phyloP scores from a whole-genome alignment of 164 flowering plant genomes.

The Litsea cubeba region DNA sequence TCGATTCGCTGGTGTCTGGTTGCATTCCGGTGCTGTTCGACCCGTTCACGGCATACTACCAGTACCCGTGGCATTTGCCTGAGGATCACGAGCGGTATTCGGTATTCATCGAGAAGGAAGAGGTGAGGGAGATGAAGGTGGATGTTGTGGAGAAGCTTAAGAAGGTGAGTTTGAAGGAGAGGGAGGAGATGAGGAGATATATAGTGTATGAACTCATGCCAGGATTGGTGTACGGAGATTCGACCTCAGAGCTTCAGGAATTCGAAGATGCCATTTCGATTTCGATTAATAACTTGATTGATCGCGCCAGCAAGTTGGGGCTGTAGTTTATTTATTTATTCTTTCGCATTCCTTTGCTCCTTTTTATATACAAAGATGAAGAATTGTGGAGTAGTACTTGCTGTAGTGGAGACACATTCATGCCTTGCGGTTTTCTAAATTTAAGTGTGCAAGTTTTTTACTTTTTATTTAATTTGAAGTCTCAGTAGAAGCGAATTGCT shows the following conservation, averaged over 20 bases:
- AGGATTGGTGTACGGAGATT: constrained; percentile 60
- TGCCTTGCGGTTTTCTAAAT: neutral
- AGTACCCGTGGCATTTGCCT: constrained; percentile 87
- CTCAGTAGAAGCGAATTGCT: no score
- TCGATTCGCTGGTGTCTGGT: constrained; percentile 73
- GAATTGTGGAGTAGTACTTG: neutral
- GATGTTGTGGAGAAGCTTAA: constrained; percentile 55
- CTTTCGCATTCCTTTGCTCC: neutral
- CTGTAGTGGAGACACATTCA: neutral
- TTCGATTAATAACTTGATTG: constrained; percentile 45
- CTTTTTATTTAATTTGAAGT: neutral
- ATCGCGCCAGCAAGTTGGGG: constrained; percentile 31
- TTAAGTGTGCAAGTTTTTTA: no score
- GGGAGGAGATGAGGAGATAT: constrained; percentile 70
- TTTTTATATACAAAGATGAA: neutral
- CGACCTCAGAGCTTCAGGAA: constrained; percentile 33
- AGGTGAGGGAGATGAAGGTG: constrained; percentile 44
- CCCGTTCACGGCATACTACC: constrained; percentile 73
- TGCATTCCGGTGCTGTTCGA: constrained; percentile 84
- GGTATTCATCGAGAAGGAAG: constrained; percentile 57
- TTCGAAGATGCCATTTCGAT: constrained; percentile 72
- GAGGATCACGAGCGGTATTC: constrained; percentile 54
- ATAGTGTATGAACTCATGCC: constrained; percentile 69
- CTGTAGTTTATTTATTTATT: neutral
- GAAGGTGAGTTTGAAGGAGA: constrained; percentile 35